Evolutionary conservation across 805 yeast species (phyloP).

Genomic region (Candida alai): DNA sequence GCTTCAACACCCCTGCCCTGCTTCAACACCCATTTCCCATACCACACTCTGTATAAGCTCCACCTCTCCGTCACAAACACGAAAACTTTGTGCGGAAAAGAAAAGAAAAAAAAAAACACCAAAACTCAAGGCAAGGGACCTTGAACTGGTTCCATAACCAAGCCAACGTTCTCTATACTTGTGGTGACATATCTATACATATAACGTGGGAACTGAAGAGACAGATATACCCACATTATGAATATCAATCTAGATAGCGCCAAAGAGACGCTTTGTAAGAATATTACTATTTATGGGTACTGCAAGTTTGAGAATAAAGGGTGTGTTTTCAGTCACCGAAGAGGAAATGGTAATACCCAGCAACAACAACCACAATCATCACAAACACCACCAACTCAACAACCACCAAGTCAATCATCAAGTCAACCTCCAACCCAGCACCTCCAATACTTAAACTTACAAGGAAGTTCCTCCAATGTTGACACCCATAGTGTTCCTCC

Average conservation of each 20-base stretch:
- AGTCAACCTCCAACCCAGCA: conserved; percentile 1
- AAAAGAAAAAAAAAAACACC: background rate
- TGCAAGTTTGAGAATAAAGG: conserved; percentile 88
- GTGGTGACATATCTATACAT: no score
- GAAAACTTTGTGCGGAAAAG: no score
- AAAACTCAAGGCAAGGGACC: background rate
- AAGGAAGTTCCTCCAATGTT: conserved; percentile 1
- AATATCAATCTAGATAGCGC: conserved; percentile 53
- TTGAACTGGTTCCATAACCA: no score
- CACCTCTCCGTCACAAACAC: no score
- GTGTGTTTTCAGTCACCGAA: conserved; percentile 72
- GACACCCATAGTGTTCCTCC: background rate
- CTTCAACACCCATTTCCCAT: no score
- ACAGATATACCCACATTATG: conserved; percentile 13
- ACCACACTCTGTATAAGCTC: no score
- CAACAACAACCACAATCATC: conserved; percentile 5
- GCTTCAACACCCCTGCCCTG: no score
- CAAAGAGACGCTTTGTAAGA: conserved; percentile 76
- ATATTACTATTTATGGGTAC: conserved; percentile 79
- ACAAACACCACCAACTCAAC: conserved; percentile 8
- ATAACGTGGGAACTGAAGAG: no score
- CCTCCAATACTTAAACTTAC: conserved; percentile 2
- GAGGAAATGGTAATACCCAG: conserved; percentile 7
- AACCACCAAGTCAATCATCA: conserved; percentile 9
- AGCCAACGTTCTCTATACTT: no score